Evolutionary conservation across 768 basidiomycete genomes (phyloP).

Genomic region (Hortiboletus flavorubellus): DNA sequence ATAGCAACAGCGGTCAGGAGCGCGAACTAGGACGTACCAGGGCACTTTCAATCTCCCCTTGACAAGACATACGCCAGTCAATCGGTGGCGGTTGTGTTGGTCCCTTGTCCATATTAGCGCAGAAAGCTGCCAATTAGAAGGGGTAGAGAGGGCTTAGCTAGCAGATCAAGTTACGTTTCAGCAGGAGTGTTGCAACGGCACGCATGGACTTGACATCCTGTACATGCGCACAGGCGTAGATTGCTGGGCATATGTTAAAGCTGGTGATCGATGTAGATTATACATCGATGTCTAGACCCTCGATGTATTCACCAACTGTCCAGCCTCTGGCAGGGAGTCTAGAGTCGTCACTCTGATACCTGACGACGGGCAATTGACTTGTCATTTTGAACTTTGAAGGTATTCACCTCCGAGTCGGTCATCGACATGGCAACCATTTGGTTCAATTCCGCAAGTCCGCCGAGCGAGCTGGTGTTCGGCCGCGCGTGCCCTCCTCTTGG

Average conservation of each 20-base stretch:
- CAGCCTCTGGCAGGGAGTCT: neutral
- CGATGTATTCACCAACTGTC: neutral
- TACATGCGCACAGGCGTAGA: neutral
- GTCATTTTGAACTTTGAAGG: neutral
- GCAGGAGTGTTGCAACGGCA: neutral
- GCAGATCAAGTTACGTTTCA: neutral
- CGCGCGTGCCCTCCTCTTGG: neutral
- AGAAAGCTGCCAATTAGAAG: slow-evolving; percentile 1
- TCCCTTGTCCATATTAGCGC: neutral
- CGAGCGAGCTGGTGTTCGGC: neutral
- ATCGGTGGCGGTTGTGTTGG: slow-evolving; percentile 4
- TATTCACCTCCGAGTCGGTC: neutral
- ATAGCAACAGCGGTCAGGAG: neutral
- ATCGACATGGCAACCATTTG: neutral
- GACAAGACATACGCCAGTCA: slow-evolving; percentile 9
- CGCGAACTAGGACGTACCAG: neutral
- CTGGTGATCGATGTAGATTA: neutral
- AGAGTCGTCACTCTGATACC: neutral
- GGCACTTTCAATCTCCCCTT: neutral
- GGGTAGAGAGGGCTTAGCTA: neutral
- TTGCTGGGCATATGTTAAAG: neutral
- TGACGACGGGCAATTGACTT: neutral
- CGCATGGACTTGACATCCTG: neutral
- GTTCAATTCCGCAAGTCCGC: neutral
- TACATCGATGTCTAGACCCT: neutral